phyloP scores from a whole-genome alignment of 1,284 basidiomycete species.

The Psilocybe mexicana region DNA sequence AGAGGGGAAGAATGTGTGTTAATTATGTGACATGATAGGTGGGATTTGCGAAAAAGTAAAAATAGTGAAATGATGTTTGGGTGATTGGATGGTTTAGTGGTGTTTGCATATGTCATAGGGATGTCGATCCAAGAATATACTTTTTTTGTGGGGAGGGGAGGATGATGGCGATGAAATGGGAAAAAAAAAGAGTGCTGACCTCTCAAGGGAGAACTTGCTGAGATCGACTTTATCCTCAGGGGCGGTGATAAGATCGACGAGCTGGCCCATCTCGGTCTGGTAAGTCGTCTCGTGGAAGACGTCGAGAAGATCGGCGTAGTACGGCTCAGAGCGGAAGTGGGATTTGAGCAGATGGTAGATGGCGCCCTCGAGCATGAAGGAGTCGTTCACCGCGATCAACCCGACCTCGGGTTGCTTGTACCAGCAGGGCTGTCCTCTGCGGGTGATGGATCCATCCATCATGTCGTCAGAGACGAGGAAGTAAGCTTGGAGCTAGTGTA shows the following conservation, averaged over 20 bases:
- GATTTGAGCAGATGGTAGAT: slow-evolving; percentile 89
- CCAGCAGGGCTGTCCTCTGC: slow-evolving; percentile 98
- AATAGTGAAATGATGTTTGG: background rate
- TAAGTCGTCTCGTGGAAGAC: slow-evolving; percentile 93
- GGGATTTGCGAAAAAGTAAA: background rate
- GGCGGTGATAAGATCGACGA: slow-evolving; percentile 94
- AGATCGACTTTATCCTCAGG: slow-evolving; percentile 90
- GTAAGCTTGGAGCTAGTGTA: slow-evolving; percentile 87
- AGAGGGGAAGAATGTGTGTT: background rate
- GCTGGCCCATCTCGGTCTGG: slow-evolving; percentile 95
- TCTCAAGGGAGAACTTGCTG: slow-evolving; percentile 82
- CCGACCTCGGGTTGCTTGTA: slow-evolving; percentile 79
- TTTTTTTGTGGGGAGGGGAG: background rate
- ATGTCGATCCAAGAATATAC: background rate
- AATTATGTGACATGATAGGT: background rate
- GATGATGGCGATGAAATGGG: background rate
- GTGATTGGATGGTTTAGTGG: background rate
- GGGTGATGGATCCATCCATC: slow-evolving; percentile 94
- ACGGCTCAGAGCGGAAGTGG: slow-evolving; percentile 82
- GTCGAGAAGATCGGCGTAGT: slow-evolving; percentile 89
- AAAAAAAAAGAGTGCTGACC: slow-evolving; percentile 45
- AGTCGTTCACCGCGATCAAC: slow-evolving; percentile 94
- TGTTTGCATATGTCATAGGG: background rate
- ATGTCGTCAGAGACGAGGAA: slow-evolving; percentile 99
- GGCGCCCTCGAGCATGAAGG: slow-evolving; percentile 94